phyloP scores from a whole-genome alignment of 108 stramenopile species.

The Cyclotella baltica region DNA sequence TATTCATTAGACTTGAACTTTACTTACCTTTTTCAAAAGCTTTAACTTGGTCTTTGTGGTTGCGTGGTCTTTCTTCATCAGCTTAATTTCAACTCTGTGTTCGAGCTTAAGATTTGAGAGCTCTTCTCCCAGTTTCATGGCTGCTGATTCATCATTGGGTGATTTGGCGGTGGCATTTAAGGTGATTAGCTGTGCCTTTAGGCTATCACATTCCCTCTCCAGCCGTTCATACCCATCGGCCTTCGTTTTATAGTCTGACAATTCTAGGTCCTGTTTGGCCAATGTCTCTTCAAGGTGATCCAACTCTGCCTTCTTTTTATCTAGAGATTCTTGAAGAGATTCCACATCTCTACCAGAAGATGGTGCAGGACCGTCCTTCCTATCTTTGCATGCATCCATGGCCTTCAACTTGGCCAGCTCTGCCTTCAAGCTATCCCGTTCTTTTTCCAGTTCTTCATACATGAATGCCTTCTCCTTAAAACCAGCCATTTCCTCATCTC shows the following conservation, averaged over 20 bases:
- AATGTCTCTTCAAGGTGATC: background rate
- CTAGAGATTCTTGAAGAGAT: background rate
- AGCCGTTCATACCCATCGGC: background rate
- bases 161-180: conserved; percentile 10
- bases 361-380: background rate
- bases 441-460: conserved; percentile 1
- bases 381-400: background rate
- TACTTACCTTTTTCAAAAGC: conserved; percentile 19
- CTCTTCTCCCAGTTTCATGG: conserved; percentile 12
- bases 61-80: conserved; percentile 27
- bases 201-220: conserved; percentile 15
- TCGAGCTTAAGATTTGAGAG: conserved; percentile 16
- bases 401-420: conserved; percentile 8
- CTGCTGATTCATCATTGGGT: conserved; percentile 9
- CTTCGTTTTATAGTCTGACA: conserved; percentile 1
- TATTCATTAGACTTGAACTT: too few species aligned
- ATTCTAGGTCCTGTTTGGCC: background rate
- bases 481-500: background rate
- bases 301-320: background rate
- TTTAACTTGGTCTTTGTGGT: conserved; percentile 20
- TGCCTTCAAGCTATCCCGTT: conserved; percentile 9
- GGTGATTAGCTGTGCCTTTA: conserved; percentile 3
- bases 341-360: background rate
- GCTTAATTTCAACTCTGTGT: conserved; percentile 14
- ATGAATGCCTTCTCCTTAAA: conserved; percentile 1